A percentile compares a stretch with the other conserved stretches of the same genome.
Conservation (phyloP, 2,329 filamentous ascomycete species). For the Fusarium kyushuense region DNA sequence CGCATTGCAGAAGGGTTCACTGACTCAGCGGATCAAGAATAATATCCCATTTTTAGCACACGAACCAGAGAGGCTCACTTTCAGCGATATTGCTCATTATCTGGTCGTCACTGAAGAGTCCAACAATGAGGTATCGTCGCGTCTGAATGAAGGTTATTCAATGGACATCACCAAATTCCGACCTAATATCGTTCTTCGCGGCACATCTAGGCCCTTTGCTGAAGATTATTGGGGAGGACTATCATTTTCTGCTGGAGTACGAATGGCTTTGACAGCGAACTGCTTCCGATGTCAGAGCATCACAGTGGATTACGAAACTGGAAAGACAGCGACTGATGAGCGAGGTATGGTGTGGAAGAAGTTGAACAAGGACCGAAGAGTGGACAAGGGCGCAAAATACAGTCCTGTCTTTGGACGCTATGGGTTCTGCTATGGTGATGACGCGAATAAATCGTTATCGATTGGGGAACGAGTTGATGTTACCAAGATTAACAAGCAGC, state of each 20-base stretch:
- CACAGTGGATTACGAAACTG: slow-evolving; percentile 43
- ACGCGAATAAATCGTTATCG: not conserved
- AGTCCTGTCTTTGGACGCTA: slow-evolving; percentile 45
- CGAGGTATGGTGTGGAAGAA: slow-evolving; percentile 43
- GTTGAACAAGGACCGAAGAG: slow-evolving; percentile 43
- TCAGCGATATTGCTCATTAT: slow-evolving; percentile 43
- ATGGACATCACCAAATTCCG: slow-evolving; percentile 47
- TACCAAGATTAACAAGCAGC: slow-evolving; percentile 24
- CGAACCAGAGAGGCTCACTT: slow-evolving; percentile 26
- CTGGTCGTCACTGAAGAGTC: slow-evolving; percentile 45
- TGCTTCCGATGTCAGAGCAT: slow-evolving; percentile 45
- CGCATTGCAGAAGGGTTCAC: slow-evolving; percentile 16
- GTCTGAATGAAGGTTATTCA: slow-evolving; percentile 8
- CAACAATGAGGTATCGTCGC: slow-evolving; percentile 36
- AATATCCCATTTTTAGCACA: slow-evolving; percentile 19
- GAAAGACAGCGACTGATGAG: slow-evolving; percentile 38
- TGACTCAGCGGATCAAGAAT: slow-evolving; percentile 9
- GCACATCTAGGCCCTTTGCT: slow-evolving; percentile 30
- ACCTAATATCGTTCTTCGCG: slow-evolving; percentile 43
- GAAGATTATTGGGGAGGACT: slow-evolving; percentile 45
- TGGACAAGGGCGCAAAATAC: slow-evolving; percentile 42
- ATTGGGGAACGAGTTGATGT: slow-evolving; percentile 35
- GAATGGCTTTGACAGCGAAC: slow-evolving; percentile 40
- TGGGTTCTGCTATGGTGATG: slow-evolving; percentile 41
- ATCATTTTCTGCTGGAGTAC: slow-evolving; percentile 27